phyloP scores from a whole-genome alignment of 768 basidiomycete species.

The Leccinum arenicola region DNA sequence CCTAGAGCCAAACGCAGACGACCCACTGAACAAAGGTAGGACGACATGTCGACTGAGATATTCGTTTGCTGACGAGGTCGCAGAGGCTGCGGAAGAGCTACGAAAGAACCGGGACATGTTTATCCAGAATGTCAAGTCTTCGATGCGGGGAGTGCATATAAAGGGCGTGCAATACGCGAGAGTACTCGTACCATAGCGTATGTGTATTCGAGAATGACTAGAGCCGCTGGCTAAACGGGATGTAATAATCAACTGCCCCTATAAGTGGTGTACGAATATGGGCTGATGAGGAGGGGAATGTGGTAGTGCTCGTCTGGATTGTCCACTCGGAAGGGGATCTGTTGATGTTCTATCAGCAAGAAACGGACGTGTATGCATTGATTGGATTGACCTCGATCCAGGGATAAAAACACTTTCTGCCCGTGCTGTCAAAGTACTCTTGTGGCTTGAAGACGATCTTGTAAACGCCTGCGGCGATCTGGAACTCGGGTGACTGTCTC shows the following conservation, averaged over 20 bases:
- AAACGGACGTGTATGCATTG: neutral
- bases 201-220: slow-evolving; percentile 2
- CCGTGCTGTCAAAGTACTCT: slow-evolving; percentile 69
- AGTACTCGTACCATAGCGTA: slow-evolving; percentile 51
- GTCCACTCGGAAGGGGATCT: slow-evolving; percentile 78
- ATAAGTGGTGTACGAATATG: slow-evolving; percentile 90
- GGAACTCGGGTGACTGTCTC: slow-evolving; percentile 36
- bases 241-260: slow-evolving; percentile 66
- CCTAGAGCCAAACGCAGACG: slow-evolving; percentile 97
- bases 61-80: slow-evolving; percentile 10
- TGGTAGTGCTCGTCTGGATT: slow-evolving; percentile 84
- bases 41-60: neutral
- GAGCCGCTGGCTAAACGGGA: slow-evolving; percentile 2
- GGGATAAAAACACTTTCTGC: slow-evolving; percentile 79
- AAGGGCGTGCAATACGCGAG: slow-evolving; percentile 79
- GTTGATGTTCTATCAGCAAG: slow-evolving; percentile 7
- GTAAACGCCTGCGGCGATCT: slow-evolving; percentile 56
- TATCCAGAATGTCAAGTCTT: slow-evolving; percentile 76
- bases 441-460: slow-evolving; percentile 85
- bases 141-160: slow-evolving; percentile 81
- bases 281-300: slow-evolving; percentile 88
- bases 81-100: slow-evolving; percentile 96
- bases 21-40: slow-evolving; percentile 96
- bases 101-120: slow-evolving; percentile 86
- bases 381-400: slow-evolving; percentile 71